These are phyloP conservation scores for Diplosphaera chodatii DNA, from an alignment of 139 green algal genomes.

Conservation along the genomic window DNA sequence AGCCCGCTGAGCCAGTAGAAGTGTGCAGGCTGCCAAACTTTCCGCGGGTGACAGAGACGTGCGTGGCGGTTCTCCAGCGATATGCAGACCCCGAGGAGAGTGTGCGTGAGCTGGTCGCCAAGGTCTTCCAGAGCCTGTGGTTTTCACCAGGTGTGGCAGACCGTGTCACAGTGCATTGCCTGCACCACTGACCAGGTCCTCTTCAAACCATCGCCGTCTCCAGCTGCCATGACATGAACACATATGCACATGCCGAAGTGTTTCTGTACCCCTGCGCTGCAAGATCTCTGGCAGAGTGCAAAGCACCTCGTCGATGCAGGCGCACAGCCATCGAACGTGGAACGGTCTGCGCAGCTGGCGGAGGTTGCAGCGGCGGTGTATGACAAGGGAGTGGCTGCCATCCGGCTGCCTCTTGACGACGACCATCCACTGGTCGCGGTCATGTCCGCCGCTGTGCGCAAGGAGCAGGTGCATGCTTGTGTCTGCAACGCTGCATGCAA, in stretches of 20 bases:
- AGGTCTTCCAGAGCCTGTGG: constrained; percentile 49
- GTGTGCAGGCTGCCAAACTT: constrained; percentile 34
- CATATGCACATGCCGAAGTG: too few relatives aligned
- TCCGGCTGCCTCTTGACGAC: constrained; percentile 49
- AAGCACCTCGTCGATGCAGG: too few relatives aligned
- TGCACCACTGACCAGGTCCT: too few relatives aligned
- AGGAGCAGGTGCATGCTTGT: constrained; percentile 23
- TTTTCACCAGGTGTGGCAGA: constrained; percentile 22
- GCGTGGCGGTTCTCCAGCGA: constrained; percentile 49
- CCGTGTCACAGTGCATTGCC: too few relatives aligned
- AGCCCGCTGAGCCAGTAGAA: too few relatives aligned
- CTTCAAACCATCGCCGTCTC: too few relatives aligned
- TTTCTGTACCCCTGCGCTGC: too few relatives aligned
- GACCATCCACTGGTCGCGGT: constrained; percentile 49
- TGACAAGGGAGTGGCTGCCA: constrained; percentile 27
- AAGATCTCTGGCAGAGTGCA: too few relatives aligned
- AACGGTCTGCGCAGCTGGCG: constrained; percentile 39
- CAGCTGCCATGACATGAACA: too few relatives aligned
- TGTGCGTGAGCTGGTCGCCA: constrained; percentile 48
- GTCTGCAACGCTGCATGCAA: too few relatives aligned
- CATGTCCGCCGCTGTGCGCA: constrained; percentile 8
- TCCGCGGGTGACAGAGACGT: constrained; percentile 37
- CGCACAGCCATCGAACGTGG: neutral
- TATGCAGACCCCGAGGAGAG: constrained; percentile 44
- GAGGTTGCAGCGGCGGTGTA: constrained; percentile 30